phyloP scores from a whole-genome alignment of 1,284 basidiomycete genomes.

The Paramarasmius palmivorus region DNA sequence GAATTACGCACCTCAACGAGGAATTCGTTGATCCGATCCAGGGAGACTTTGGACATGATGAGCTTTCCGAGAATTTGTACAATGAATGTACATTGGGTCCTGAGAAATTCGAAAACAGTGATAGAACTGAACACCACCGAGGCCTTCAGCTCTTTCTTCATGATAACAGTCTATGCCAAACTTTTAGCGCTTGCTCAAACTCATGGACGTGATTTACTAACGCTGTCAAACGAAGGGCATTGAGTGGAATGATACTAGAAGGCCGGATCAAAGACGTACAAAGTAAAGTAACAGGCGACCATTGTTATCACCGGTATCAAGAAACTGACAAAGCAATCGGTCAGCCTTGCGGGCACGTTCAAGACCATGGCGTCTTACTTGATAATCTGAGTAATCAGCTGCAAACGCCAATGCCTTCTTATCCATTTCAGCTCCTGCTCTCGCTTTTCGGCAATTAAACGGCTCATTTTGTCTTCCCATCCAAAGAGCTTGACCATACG shows the following conservation, averaged over 20 bases:
- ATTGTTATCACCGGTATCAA: constrained; percentile 68
- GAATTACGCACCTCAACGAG: constrained; percentile 31
- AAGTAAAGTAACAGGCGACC: constrained; percentile 65
- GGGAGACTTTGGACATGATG: constrained; percentile 44
- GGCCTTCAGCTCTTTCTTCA: constrained; percentile 37
- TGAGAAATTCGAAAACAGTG: constrained; percentile 46
- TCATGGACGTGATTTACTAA: not conserved
- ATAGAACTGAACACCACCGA: constrained; percentile 42
- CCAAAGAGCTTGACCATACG: constrained; percentile 74
- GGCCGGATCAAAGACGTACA: constrained; percentile 25
- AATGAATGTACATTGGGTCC: constrained; percentile 34
- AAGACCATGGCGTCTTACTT: constrained; percentile 35
- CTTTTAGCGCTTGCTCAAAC: constrained; percentile 3
- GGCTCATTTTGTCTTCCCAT: constrained; percentile 61
- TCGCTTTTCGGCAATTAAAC: constrained; percentile 51
- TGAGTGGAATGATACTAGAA: constrained; percentile 12
- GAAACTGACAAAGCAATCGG: constrained; percentile 36
- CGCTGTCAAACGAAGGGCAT: constrained; percentile 6
- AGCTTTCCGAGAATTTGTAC: constrained; percentile 27
- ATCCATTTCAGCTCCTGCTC: constrained; percentile 56
- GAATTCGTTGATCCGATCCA: constrained; percentile 51
- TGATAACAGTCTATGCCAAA: constrained; percentile 36
- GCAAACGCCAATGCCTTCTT: constrained; percentile 41
- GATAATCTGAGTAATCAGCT: constrained; percentile 38
- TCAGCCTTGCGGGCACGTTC: constrained; percentile 20